Evolutionary conservation across 2,329 filamentous ascomycete species (phyloP).

Genomic region (Pestalotiopsis sp.): DNA sequence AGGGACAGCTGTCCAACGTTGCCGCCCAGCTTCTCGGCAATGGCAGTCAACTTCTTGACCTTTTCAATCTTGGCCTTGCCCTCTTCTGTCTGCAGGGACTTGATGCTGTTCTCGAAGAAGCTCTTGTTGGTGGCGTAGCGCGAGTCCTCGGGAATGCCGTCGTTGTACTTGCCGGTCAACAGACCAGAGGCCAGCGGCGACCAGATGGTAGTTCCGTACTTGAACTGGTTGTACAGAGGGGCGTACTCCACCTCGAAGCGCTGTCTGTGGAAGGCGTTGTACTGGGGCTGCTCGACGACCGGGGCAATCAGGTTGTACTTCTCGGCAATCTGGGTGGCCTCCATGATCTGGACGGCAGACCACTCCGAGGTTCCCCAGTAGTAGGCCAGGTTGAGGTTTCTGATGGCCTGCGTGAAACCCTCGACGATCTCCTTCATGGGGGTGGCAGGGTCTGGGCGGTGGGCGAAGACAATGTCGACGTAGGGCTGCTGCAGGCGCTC

Average conservation of each 20-base stretch:
- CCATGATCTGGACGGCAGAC: conserved; percentile 60
- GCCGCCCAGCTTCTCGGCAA: conserved; percentile 61
- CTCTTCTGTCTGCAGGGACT: conserved; percentile 61
- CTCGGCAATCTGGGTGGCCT: conserved; percentile 57
- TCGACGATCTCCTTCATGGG: conserved; percentile 66
- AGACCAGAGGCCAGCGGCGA: conserved; percentile 58
- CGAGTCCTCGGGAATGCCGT: conserved; percentile 62
- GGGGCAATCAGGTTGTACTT: conserved; percentile 61
- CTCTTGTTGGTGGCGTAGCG: conserved; percentile 65
- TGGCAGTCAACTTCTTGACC: conserved; percentile 44
- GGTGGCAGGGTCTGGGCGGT: conserved; percentile 59
- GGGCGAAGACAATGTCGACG: conserved; percentile 66
- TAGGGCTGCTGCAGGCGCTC: conserved; percentile 65
- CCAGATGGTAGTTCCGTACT: conserved; percentile 54
- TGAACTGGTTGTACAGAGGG: conserved; percentile 57
- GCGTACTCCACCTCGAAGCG: conserved; percentile 64
- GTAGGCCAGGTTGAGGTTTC: conserved; percentile 52
- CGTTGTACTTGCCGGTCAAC: conserved; percentile 66
- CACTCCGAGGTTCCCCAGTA: conserved; percentile 68
- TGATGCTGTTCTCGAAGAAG: conserved; percentile 63
- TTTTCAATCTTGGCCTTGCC: conserved; percentile 53
- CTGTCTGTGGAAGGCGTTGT: conserved; percentile 64
- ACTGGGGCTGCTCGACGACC: conserved; percentile 52
- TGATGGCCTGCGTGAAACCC: conserved; percentile 49
- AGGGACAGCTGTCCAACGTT: conserved; percentile 53